Percentiles rank a stretch among this genome's conserved stretches.
These are phyloP conservation scores for Tetraselmis striata DNA, from an alignment of 139 green algal genomes.

Conservation along the genomic window DNA sequence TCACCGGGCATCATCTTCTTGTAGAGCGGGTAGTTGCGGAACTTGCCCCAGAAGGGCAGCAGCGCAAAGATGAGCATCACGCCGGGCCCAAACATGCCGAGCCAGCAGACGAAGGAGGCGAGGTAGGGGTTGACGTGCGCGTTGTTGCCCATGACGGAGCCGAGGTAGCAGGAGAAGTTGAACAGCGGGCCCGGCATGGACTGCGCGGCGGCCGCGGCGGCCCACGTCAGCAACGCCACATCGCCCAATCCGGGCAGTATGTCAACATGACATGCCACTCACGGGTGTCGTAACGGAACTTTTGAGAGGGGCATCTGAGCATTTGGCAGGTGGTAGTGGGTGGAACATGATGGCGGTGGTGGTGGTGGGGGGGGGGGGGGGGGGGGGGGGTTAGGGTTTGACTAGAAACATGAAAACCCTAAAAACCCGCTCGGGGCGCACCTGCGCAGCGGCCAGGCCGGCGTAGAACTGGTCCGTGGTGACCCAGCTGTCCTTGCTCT, in stretches of 20 bases:
- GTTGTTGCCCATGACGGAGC: constrained; percentile 69
- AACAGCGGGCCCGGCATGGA: constrained; percentile 92
- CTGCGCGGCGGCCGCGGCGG: constrained; percentile 21
- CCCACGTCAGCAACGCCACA: too few relatives aligned
- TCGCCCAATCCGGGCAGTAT: too few relatives aligned
- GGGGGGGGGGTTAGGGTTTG: too few relatives aligned
- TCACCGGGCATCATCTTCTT: background rate
- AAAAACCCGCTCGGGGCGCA: too few relatives aligned
- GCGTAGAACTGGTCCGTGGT: constrained; percentile 79
- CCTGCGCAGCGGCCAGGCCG: constrained; percentile 49
- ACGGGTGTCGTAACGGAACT: too few relatives aligned
- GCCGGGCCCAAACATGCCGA: constrained; percentile 84
- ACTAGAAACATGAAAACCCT: too few relatives aligned
- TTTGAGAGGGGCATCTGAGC: too few relatives aligned
- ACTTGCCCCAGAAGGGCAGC: constrained; percentile 83
- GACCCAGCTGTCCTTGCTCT: constrained; percentile 59
- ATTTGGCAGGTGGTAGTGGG: too few relatives aligned
- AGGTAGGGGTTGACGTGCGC: constrained; percentile 42
- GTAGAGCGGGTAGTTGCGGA: constrained; percentile 55
- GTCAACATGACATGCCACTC: too few relatives aligned
- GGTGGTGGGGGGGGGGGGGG: too few relatives aligned
- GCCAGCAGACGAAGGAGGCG: constrained; percentile 68
- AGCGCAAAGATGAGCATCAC: constrained; percentile 88
- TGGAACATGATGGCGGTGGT: too few relatives aligned
- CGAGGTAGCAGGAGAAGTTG: constrained; percentile 93